Evolutionary conservation across 1,284 basidiomycete species (phyloP), one percentile per base, ranked within the genome.

Genomic region (Acaromyces ingoldii): DNA sequence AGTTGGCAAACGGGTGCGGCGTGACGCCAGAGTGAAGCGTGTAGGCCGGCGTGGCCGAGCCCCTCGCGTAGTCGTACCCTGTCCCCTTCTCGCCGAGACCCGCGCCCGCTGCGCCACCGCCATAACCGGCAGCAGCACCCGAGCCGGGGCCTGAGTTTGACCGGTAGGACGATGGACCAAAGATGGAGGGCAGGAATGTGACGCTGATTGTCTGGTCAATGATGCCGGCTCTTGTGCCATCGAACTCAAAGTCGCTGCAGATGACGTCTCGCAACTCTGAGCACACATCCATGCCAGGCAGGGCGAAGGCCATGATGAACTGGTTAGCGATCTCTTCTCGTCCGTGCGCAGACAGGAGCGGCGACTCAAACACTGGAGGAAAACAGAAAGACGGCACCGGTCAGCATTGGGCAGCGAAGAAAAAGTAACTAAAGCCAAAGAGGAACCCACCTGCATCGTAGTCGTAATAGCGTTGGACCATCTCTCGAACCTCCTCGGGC

Each of bases 131-230:
- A 13, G 31, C 19, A 11, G 40, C n/a, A 34, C 24, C 7, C 13
- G n/a, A 13, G 37, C 24, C 26, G 21, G 38, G 41, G 25, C 24
- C 24, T 24, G 19, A 13, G 13, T 22, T n/a, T 4, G 17, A 22
- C 4, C 36, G 36, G 24, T 17, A 22, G 3, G 21, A n/a, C 22
- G 44, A 49, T 0, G 58, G 56, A 25, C 71, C 66, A 36, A 74
- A 71, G 2, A 75, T 51, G 4, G 62, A 55, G 6, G 73, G 73
- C 21, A 75, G 52, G 33, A 75, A 53, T 3, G 66, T 67, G 52
- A 75, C 67, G 28, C 62, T 70, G 50, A 75, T 53, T 22, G 73
- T 74, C 31, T 75, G 73, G 54, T 75, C 72, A 42, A 75, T 74
- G 58, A 75, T 74, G n/a, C 73, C 73, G 11, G 73, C 71, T 5